Base-by-base conservation (phyloP, 2,329 filamentous ascomycete genomes). In the Phialophora chinensis region DNA sequence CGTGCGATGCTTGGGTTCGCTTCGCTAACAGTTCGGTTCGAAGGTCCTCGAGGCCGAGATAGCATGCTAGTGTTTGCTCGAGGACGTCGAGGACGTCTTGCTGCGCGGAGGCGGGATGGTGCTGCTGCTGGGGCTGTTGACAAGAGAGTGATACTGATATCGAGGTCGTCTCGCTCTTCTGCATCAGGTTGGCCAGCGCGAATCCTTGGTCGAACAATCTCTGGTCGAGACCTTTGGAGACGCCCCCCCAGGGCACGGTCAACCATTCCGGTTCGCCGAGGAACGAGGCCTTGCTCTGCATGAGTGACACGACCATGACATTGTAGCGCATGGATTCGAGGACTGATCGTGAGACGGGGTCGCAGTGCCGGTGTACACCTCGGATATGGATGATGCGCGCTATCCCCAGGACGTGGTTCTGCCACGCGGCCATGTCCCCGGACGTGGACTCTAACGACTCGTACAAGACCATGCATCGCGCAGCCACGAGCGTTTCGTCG, bases 361-460 rank as follows among this genome's bases (percentile, higher is more conserved):
- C 47, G 12, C 44, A 27, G 25, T 57, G 57, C 5, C 23, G 23
- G 10, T 31, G 25, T 3, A 61, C 60, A 11, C 65, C 60, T n/a
- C 65, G 65, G 17, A 67, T 25, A 14, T 67, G 31, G 3, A 67
- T 49, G 25, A 67, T 61, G 20, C 61, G 61, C 4, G 49, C 56
- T 2, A 67, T 64, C 2, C 65, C 65, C 8, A 31, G 25, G 31
- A 63, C 57, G 20, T 67, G 65, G 50, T 58, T 67, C 23, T 64
- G 38, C 65, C 65, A 67, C 4, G 59, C 57, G 10, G 29, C 61
- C 65, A 64, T 64, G 27, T 52, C 59, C 25, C 38, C 61, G 14
- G 65, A 63, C 5, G 65, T 67, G 14, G 60, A 60, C 23, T 67
- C 61, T n/a, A 67, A 61, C 1, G 54, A 27, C 29, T 66, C 65